Conservation (phyloP, 2,329 filamentous ascomycete species). For the Aspergillus floridensis region DNA sequence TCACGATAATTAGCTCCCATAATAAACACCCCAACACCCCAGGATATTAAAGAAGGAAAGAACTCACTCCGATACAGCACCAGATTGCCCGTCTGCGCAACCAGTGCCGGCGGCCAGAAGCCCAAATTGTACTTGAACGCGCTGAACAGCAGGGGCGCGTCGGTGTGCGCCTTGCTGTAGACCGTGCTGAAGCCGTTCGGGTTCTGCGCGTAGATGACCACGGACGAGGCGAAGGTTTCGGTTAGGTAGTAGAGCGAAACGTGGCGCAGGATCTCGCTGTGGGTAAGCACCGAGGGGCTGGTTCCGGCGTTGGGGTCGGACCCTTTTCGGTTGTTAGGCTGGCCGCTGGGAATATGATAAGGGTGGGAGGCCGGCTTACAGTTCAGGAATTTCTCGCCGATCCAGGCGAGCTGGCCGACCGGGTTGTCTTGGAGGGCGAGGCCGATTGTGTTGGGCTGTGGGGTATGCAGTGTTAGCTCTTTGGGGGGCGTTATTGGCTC, state of each 20-base stretch:
- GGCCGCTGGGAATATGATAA: background rate
- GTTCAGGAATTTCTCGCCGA: conserved; percentile 15
- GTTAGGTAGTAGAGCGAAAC: conserved; percentile 11
- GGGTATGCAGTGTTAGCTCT: background rate
- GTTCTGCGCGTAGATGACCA: conserved; percentile 12
- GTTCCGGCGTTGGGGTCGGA: conserved; percentile 14
- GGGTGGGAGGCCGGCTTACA: background rate
- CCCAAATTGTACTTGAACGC: conserved; percentile 14
- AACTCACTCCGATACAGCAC: conserved; percentile 9
- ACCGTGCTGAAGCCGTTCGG: conserved; percentile 4
- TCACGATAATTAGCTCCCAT: background rate
- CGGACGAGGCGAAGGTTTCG: conserved; percentile 9
- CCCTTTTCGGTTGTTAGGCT: background rate
- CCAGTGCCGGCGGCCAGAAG: conserved; percentile 10
- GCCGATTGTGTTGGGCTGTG: conserved; percentile 12
- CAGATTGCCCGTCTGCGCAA: conserved; percentile 10
- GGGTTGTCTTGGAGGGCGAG: conserved; percentile 12
- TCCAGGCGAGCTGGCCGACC: conserved; percentile 12
- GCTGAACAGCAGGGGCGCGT: conserved; percentile 14
- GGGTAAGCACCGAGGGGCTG: conserved; percentile 4
- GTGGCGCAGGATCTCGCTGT: conserved; percentile 9
- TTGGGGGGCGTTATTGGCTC: too few relatives aligned
- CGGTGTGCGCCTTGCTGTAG: conserved; percentile 9
- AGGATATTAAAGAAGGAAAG: background rate
- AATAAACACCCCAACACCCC: background rate